Evolutionary conservation across 805 yeast species (phyloP), one percentile per base, ranked within the genome.

Genomic region (Candida ficus): DNA sequence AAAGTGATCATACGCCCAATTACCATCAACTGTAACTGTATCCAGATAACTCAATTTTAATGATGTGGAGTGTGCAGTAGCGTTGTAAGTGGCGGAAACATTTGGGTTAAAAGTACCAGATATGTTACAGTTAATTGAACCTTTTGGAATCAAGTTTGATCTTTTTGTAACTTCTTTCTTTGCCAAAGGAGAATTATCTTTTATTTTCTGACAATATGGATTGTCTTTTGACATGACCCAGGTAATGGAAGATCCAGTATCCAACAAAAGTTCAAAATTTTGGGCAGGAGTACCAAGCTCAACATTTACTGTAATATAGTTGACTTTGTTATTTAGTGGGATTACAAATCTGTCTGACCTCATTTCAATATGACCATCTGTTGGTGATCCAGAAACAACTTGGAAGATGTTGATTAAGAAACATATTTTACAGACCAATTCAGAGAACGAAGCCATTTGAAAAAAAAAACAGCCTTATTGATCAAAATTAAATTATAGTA

Each of bases 201-300:
- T 32, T 9, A 5, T 8, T 23, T n/a, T n/a, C 12, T 22, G 30
- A 30, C 54, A 50, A 25, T 33, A 38, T 11, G 48, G 43, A 32
- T 53, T 52, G 4, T 41, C 31, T 1, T 38, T 17, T 50, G 60
- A 38, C 12, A 49, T 37, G 18, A 62, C 56, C 68, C 69, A 64
- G 13, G 64, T 54, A 22, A 54, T 52, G 3, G 60, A 49, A 0
- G 67, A 62, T 0, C 67, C 68, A 1, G 67, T 64, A 37, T 64
- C 68, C 3, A 64, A 33, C 26, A 63, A 42, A 7, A 63, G 53
- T 23, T 52, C 54, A 3, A 61, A 44, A 3, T 41, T 37, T 34
- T 61, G 64, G 4, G 50, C 37, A 1, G 58, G 58, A 1, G 43
- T 42, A 0, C 58, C 60, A 8, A 52, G 18, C 11, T 35, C 37